Evolutionary conservation across 2,329 filamentous ascomycete genomes (phyloP), one percentile per base, ranked within the genome.

Genomic region (Fusarium sp.): DNA sequence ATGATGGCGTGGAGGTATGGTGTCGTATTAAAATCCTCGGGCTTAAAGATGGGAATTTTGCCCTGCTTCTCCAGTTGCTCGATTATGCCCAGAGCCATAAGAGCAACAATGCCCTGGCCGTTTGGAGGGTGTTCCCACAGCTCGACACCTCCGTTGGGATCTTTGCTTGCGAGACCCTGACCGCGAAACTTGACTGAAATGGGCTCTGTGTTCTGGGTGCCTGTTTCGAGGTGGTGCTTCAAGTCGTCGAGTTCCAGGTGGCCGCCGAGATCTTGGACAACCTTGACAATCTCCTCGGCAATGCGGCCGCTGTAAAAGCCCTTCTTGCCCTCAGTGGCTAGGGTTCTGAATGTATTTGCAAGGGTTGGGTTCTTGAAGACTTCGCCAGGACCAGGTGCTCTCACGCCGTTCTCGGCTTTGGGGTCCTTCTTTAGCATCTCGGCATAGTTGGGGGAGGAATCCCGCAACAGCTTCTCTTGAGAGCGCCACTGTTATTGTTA

Each of bases 41-140:
- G 83, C 0, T 82, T 84, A 82, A 97, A 98, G 1, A 86, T 88
- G 0, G 93, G 91, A 68, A 98, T 95, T 77, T 91, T 91, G 43
- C 92, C 93, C 17, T 88, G 86, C 68, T 91, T 90, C 82, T 98
- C 94, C 2, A 98, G 88, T 80, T 95, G 91, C 81, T 98, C 92
- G 58, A 99, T 86, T 74, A 98, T 97, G 2, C 97, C 97, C 1
- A 99, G 87, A 0, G 97, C 94, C 92, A 98, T 98, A 35, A 98
- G 86, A 0, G 97, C 97, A 3, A 98, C 94, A 73, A 98, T 95
- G 2, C 97, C 97, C 83, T 98, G 97, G 0, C 97, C 95, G 78
- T 98, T 98, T 10, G 97, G 97, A 38, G 96, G 95, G 80, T 98
- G 96, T 80, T 99, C 97, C 96, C 96, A 98, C 1, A 99, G 86